Evolutionary conservation across 768 basidiomycete genomes (phyloP), one percentile per base, ranked within the genome.

Genomic region (Leccinellum luteum): DNA sequence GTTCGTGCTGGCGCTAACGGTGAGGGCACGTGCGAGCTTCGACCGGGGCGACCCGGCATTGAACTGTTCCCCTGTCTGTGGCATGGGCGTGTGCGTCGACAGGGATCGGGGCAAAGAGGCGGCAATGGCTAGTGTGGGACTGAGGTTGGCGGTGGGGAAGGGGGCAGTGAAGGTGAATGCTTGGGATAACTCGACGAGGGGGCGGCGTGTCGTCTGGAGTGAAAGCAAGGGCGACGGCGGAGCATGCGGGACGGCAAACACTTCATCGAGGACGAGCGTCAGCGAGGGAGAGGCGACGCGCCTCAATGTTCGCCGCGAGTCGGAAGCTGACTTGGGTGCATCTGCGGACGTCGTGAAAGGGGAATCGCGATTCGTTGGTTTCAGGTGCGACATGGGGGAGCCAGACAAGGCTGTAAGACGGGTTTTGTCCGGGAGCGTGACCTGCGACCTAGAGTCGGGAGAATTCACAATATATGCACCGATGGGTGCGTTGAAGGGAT

Each of bases 21-120:
- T 54, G n/a, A 68, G 53, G 2, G 68, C 66, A 14, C 30, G 55
- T 3, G 66, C 66, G 14, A 67, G 66, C 51, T 57, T 67, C 4
- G 66, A 66, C 5, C 66, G 58, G 5, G 66, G 66, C 1, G 64
- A 67, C 8, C 62, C 60, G 3, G 43, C 13, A 1, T 17, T 34
- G 6, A 48, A 6, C 1, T 6, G 28, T 49, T 10, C 30, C 3
- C 7, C n/a, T 0, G 10, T 19, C 1, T 17, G 38, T n/a, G 41
- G 53, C 9, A 38, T 21, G 9, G 9, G 7, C n/a, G n/a, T n/a
- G n/a, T n/a, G n/a, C n/a, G n/a, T n/a, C n/a, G n/a, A n/a, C 6
- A 45, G 21, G 13, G 6, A 21, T 23, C 14, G 19, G 5, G 17
- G 19, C 6, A 14, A 13, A 12, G 19, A 19, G 23, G 19, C 14